Base-by-base conservation (phyloP, 176 grass and related monocot species). In the Bonia amplexicaulis region DNA sequence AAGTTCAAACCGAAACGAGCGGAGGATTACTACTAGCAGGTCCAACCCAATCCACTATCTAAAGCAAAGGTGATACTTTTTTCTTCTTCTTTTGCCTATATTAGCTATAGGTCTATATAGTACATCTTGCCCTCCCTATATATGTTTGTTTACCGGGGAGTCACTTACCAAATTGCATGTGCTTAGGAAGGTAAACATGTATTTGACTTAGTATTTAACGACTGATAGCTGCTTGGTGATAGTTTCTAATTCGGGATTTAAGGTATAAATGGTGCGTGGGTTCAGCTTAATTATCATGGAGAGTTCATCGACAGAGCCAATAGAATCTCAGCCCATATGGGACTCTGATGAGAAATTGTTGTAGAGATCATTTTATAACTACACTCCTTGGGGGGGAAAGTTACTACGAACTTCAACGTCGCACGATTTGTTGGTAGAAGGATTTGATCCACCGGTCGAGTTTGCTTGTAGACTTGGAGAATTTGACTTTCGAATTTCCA, bases 31-130 rank as follows among this genome's bases (percentile, higher is more conserved):
- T 16, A 68, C 23, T 63, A 49, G 37, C 74, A 68, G 74, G 67
- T 87, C 74, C 16, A 49, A 83, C 79, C 80, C 22, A 29, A 59
- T 49, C 84, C 80, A 81, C 71, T 81, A 44, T 60, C 69, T 76
- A 87, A 90, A 90, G 79, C 29, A 77, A 42, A 81, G 79, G 29
- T 16, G 12, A 14, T 19, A 61, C 60, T 69, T 74, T 33, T 65
- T 6, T 19, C 1, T 71, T 49, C 13, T 49, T 49, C 14, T 17
- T 16, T 52, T 15, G 13, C 49, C 5, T 16, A 3, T 82, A 2
- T 44, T 44, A 44, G 9, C 9, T 10, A 9, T 44, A 44, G 42
- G 42, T 10, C 7, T 44, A 44, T 44, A 2, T 44, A 41, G 26
- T 64, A 64, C 65, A 69, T 41, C 46, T 35, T 76, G 68, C 16